Conservation (phyloP, 306 rosid genomes). For the Acacia acuminata region DNA sequence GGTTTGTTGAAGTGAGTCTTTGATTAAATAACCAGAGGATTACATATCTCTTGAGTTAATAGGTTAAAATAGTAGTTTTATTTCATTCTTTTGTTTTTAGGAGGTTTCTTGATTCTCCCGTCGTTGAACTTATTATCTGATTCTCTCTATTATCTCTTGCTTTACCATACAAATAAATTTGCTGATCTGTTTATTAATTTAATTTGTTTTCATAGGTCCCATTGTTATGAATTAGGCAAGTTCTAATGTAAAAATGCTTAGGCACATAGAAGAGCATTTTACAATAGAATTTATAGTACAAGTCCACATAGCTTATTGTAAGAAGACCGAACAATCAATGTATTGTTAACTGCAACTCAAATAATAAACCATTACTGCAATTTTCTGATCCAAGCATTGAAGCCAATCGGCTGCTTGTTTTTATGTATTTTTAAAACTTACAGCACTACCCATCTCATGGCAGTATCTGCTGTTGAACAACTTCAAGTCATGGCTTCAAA, state of each 20-base stretch:
- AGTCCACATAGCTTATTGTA: background rate
- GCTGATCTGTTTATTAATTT: background rate
- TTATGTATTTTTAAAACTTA: background rate
- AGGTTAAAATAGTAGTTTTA: background rate
- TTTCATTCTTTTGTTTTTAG: background rate
- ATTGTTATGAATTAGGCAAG: background rate
- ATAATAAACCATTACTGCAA: background rate
- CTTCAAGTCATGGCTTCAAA: slow-evolving; percentile 99
- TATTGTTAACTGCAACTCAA: background rate
- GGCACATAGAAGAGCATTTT: background rate
- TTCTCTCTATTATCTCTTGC: background rate
- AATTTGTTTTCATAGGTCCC: background rate
- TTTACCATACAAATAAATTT: background rate
- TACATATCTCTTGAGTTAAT: background rate
- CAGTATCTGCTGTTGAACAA: slow-evolving; percentile 99
- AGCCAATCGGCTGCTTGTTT: background rate
- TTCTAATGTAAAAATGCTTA: background rate
- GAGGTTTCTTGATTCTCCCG: slow-evolving; percentile 1
- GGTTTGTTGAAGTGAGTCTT: background rate
- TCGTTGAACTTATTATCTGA: background rate
- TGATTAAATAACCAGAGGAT: background rate
- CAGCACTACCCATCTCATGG: slow-evolving; percentile 42
- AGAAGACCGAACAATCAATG: background rate
- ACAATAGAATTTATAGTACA: background rate
- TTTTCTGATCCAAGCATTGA: slow-evolving; percentile 13